Percentiles rank a stretch among this genome's conserved stretches.
These are phyloP conservation scores for Fragilariopsis cylindrus DNA, from an alignment of 108 stramenopile species.

Conservation along the genomic window DNA sequence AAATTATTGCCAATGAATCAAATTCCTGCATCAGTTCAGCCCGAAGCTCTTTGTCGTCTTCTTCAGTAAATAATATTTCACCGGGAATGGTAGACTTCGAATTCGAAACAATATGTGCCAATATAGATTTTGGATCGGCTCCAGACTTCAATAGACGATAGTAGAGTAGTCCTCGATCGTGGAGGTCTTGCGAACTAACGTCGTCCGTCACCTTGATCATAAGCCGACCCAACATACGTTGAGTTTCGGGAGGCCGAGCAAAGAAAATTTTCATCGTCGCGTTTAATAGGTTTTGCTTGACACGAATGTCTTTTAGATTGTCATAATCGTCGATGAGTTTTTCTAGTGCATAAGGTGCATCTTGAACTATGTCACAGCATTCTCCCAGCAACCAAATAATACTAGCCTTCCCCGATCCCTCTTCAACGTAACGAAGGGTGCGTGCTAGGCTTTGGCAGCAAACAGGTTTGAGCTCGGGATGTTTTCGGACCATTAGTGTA, in stretches of 20 bases:
- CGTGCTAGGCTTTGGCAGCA: conserved; percentile 87
- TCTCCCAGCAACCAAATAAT: conserved; percentile 97
- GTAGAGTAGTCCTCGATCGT: conserved; percentile 97
- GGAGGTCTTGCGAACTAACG: conserved; percentile 90
- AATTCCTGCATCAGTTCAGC: conserved; percentile 90
- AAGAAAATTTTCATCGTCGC: conserved; percentile 96
- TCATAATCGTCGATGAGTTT: conserved; percentile 86
- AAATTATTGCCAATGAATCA: conserved; percentile 95
- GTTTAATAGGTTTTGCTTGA: conserved; percentile 91
- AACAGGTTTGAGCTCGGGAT: conserved; percentile 67
- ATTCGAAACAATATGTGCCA: conserved; percentile 59
- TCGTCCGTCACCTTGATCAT: conserved; percentile 92
- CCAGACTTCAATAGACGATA: conserved; percentile 89
- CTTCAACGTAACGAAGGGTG: conserved; percentile 73
- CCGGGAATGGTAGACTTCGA: conserved; percentile 43
- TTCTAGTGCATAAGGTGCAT: conserved; percentile 98
- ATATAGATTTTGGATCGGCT: conserved; percentile 74
- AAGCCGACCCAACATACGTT: conserved; percentile 93
- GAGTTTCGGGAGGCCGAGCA: conserved; percentile 95
- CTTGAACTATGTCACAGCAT: conserved; percentile 87
- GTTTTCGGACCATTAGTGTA: conserved; percentile 78
- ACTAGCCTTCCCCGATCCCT: conserved; percentile 89
- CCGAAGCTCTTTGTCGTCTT: conserved; percentile 77
- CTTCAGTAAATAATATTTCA: conserved; percentile 62
- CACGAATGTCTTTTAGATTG: conserved; percentile 48